phyloP scores from a whole-genome alignment of 352 stramenopile species.

The Pythium phragmiticola region DNA sequence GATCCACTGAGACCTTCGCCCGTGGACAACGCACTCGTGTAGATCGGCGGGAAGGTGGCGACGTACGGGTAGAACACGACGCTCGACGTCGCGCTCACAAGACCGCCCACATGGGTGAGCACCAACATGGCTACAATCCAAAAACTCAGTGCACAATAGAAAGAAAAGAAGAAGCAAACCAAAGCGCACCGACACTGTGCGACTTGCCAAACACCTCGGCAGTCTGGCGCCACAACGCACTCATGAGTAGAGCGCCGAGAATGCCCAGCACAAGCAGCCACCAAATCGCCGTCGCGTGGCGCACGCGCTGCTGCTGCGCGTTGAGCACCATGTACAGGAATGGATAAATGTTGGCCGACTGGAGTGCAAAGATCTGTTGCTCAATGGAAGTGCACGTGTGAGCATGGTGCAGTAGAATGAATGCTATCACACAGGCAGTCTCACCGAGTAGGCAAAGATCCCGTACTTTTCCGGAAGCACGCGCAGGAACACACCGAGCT shows the following conservation, averaged over 20 bases:
- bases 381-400: not conserved
- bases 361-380: constrained; percentile 59
- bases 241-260: constrained; percentile 54
- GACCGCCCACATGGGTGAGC: constrained; percentile 59
- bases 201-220: constrained; percentile 40
- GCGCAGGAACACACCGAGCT: constrained; percentile 56
- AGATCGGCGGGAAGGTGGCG: constrained; percentile 55
- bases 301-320: constrained; percentile 37
- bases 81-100: constrained; percentile 70
- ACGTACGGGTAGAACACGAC: constrained; percentile 79
- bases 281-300: constrained; percentile 52
- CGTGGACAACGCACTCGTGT: constrained; percentile 62
- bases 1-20: constrained; percentile 68
- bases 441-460: constrained; percentile 70
- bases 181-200: constrained; percentile 48
- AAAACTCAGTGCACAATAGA: not conserved
- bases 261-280: constrained; percentile 48
- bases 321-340: constrained; percentile 72
- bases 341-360: constrained; percentile 71
- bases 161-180: not conserved
- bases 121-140: constrained; percentile 45
- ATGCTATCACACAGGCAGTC: not conserved
- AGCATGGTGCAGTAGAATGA: not conserved
- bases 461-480: constrained; percentile 59
- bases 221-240: constrained; percentile 51